These are phyloP conservation scores for Daldinia loculata DNA, from an alignment of 495 filamentous ascomycete species.

Conservation along the genomic window DNA sequence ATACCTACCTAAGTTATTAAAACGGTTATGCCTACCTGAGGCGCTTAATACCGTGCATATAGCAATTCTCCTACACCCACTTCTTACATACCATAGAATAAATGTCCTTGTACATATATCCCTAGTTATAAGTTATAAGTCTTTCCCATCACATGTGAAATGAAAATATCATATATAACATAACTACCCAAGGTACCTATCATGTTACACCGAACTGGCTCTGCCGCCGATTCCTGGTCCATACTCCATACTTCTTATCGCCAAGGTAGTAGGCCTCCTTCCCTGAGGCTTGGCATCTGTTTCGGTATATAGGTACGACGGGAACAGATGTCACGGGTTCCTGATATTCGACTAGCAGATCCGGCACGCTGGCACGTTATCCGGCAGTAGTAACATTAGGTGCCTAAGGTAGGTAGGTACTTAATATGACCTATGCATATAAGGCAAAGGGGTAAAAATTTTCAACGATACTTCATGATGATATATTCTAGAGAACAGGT, in stretches of 20 bases:
- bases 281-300: neutral
- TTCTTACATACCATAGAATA: neutral
- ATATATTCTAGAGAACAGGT: neutral
- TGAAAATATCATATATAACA: neutral
- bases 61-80: neutral
- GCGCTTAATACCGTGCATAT: neutral
- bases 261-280: neutral
- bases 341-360: neutral
- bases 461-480: neutral
- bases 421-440: neutral
- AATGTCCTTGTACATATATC: neutral
- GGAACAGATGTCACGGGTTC: neutral
- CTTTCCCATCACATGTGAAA: neutral
- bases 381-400: neutral
- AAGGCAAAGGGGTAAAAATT: neutral
- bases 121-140: slow-evolving; percentile 1
- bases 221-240: neutral
- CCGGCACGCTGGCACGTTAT: neutral
- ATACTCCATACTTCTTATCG: neutral
- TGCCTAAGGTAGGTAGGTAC: neutral
- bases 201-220: neutral
- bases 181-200: neutral
- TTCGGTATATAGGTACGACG: neutral
- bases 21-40: neutral
- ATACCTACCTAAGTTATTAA: neutral